Conservation (phyloP, 129 eudicot genomes). For the Chrysanthemum makinoi region DNA sequence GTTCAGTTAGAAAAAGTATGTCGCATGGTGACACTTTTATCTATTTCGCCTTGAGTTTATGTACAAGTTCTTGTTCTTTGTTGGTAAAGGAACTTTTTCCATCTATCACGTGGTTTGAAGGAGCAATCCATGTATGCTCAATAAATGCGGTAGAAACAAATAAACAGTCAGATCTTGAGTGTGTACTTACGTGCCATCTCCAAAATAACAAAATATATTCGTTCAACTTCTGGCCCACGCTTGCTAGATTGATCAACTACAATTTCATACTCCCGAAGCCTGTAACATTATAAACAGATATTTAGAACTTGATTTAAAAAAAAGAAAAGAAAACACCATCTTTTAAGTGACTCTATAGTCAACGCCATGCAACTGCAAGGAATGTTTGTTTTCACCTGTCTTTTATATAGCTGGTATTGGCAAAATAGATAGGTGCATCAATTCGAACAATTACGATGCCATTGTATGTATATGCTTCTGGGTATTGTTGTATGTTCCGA, state of each 20-base stretch:
- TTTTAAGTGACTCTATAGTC: not conserved
- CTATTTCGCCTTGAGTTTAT: too few relatives aligned
- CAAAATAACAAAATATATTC: slow-evolving; percentile 72
- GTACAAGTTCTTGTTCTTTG: too few relatives aligned
- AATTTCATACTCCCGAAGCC: slow-evolving; percentile 81
- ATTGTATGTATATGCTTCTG: slow-evolving; percentile 88
- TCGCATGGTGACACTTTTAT: too few relatives aligned
- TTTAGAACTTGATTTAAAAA: not conserved
- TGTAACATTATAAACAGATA: slow-evolving; percentile 27
- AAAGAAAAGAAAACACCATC: not conserved
- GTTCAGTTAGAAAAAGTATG: not conserved
- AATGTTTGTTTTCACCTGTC: slow-evolving; percentile 62
- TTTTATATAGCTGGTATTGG: slow-evolving; percentile 90
- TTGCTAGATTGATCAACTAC: slow-evolving; percentile 50
- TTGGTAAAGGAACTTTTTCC: too few relatives aligned
- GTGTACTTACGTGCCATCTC: slow-evolving; percentile 86
- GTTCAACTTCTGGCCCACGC: slow-evolving; percentile 89
- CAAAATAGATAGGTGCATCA: slow-evolving; percentile 97
- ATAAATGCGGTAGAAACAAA: too few relatives aligned
- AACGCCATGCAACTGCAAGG: not conserved
- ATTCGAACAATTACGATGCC: slow-evolving; percentile 94
- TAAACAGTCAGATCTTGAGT: too few relatives aligned
- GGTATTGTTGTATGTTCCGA: slow-evolving; percentile 85
- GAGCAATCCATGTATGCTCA: too few relatives aligned
- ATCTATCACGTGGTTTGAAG: too few relatives aligned